Evolutionary conservation across 495 filamentous ascomycete species (phyloP), one percentile per base, ranked within the genome.

Genomic region (Annulohypoxylon moriforme): DNA sequence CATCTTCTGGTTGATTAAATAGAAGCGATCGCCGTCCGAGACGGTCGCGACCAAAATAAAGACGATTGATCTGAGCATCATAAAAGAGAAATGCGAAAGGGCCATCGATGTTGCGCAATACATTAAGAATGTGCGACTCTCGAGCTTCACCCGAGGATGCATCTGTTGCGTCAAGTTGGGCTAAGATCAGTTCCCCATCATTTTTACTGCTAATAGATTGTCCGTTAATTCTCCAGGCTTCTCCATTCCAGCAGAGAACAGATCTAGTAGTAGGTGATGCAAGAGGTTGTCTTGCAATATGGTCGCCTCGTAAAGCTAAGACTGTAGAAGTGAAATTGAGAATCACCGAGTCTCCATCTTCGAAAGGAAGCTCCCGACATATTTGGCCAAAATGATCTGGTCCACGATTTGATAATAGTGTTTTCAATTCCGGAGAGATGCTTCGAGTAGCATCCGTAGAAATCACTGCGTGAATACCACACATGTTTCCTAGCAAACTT

Each of bases 231-330:
- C 85, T 90, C 96, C 96, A 99, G 8, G 94, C 96, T 77, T 99
- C 96, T n/a, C 96, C 96, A 73, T 98, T 98, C 95, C 96, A 99
- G 84, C 95, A 98, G 14, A 99, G 84, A 11, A 93, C 83, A 8
- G 92, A 95, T 18, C 85, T 85, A n/a, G 84, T 87, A 1, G 69
- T 64, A 4, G 71, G 16, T 71, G 93, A 89, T 40, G 85, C 79
- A 18, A 97, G 85, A 0, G 96, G 96, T 73, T 99, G 96, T 13
- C 79, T 75, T 16, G 90, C 87, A 49, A 96, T 73, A 64, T 86
- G 83, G 36, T 89, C 85, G 20, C 96, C 95, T 71, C 96, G 87
- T 18, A 99, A 83, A 4, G 94, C 88, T 4, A 99, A 86, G 1
- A 99, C 96, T 4, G 92, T 96, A 13, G 96, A 94, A 3, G 89